Conservation (phyloP, 305 asterid genomes). For the Fraxinus latifolia region DNA sequence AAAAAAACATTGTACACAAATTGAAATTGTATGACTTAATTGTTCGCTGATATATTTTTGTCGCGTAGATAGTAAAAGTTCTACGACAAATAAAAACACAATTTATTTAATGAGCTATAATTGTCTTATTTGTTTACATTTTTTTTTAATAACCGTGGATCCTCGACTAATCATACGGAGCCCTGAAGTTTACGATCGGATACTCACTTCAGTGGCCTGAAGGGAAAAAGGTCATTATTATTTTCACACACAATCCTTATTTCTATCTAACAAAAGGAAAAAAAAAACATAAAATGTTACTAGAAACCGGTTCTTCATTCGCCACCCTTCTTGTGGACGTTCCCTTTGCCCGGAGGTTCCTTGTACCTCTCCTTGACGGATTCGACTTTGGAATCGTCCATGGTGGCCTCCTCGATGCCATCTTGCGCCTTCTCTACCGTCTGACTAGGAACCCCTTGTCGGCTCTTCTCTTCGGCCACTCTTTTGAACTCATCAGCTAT, state of each 20-base stretch:
- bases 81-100: not conserved
- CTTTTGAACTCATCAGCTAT: conserved; percentile 49
- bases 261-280: not conserved
- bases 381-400: conserved; percentile 14
- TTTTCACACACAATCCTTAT: not conserved
- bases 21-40: too few species aligned
- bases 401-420: conserved; percentile 21
- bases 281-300: not conserved
- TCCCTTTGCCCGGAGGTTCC: conserved; percentile 22
- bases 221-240: too few species aligned
- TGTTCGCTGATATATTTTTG: too few species aligned
- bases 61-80: not conserved
- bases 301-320: not conserved
- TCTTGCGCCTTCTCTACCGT: conserved; percentile 30
- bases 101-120: not conserved
- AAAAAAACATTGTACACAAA: too few species aligned
- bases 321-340: conserved; percentile 18
- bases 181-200: too few species aligned
- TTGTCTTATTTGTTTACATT: not conserved
- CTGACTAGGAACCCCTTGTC: conserved; percentile 30
- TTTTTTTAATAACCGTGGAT: too few species aligned
- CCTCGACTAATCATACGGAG: too few species aligned
- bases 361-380: conserved; percentile 29
- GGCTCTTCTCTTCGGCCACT: conserved; percentile 44
- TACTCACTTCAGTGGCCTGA: too few species aligned